These are phyloP conservation scores for Nematodospora anomalae DNA, from an alignment of 1,139 yeast species.

Conservation along the genomic window DNA sequence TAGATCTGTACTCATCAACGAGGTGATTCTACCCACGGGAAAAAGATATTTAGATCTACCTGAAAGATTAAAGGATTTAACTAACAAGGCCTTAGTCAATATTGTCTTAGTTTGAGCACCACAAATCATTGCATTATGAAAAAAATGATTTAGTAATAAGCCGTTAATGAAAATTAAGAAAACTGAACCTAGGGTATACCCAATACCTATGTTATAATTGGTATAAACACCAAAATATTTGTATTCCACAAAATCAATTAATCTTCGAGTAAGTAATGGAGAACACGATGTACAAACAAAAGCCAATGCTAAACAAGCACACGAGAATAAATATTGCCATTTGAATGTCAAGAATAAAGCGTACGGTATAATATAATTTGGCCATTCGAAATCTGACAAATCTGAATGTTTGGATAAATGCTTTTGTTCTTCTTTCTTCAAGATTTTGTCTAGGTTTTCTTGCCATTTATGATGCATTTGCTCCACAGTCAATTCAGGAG, in stretches of 20 bases:
- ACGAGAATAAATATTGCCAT: constrained; percentile 36
- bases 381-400: constrained; percentile 36
- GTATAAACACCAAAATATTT: constrained; percentile 36
- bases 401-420: constrained; percentile 26
- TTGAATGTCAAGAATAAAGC: constrained; percentile 40
- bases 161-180: constrained; percentile 42
- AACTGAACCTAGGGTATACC: constrained; percentile 43
- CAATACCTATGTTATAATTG: constrained; percentile 38
- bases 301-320: constrained; percentile 36
- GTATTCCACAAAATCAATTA: constrained; percentile 43
- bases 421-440: constrained; percentile 23
- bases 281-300: constrained; percentile 42
- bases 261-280: constrained; percentile 40
- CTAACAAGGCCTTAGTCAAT: constrained; percentile 38
- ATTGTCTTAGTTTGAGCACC: constrained; percentile 48
- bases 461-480: constrained; percentile 37
- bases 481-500: constrained; percentile 43
- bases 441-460: constrained; percentile 22
- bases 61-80: constrained; percentile 41
- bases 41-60: constrained; percentile 36
- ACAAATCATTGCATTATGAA: constrained; percentile 47
- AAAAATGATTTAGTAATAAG: constrained; percentile 42
- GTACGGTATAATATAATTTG: constrained; percentile 33
- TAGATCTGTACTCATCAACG: constrained; percentile 47
- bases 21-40: constrained; percentile 42